Evolutionary conservation across 345 rosid genomes (phyloP).

Genomic region (Camelina laxa): DNA sequence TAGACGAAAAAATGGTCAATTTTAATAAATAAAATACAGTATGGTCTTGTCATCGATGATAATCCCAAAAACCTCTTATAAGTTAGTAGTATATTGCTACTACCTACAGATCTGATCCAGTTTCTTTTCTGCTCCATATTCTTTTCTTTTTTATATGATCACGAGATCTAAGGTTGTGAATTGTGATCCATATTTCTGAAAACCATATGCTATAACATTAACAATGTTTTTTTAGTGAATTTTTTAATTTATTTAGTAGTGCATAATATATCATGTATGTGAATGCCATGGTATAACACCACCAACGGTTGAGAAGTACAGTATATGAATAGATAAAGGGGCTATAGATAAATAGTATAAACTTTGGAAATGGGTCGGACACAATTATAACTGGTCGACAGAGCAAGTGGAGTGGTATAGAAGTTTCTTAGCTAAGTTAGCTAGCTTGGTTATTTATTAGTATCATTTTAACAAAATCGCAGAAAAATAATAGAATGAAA

Average conservation of each 20-base stretch:
- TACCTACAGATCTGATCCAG: constrained; percentile 32
- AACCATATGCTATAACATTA: constrained; percentile 18
- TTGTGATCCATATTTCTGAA: not conserved
- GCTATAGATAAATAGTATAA: not conserved
- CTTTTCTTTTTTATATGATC: not conserved
- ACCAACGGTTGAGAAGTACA: not conserved
- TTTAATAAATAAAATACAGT: constrained; percentile 9
- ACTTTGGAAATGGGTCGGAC: constrained; percentile 30
- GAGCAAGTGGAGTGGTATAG: constrained; percentile 35
- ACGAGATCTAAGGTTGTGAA: constrained; percentile 28
- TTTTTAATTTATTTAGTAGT: not conserved
- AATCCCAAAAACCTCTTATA: constrained; percentile 18
- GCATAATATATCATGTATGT: constrained; percentile 10
- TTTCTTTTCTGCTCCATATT: constrained; percentile 26
- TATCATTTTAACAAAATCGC: not conserved
- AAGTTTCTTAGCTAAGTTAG: constrained; percentile 28
- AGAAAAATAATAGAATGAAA: not conserved
- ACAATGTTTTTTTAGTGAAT: not conserved
- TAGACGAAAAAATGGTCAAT: constrained; percentile 34
- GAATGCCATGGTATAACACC: constrained; percentile 7
- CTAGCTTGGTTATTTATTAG: not conserved
- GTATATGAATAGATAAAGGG: not conserved
- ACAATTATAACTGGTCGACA: constrained; percentile 38
- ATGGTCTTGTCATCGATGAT: constrained; percentile 33
- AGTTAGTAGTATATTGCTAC: not conserved